Evolutionary conservation across 1,139 yeast species (phyloP), one percentile per base, ranked within the genome.

Genomic region (Lodderomyces elongisporus): DNA sequence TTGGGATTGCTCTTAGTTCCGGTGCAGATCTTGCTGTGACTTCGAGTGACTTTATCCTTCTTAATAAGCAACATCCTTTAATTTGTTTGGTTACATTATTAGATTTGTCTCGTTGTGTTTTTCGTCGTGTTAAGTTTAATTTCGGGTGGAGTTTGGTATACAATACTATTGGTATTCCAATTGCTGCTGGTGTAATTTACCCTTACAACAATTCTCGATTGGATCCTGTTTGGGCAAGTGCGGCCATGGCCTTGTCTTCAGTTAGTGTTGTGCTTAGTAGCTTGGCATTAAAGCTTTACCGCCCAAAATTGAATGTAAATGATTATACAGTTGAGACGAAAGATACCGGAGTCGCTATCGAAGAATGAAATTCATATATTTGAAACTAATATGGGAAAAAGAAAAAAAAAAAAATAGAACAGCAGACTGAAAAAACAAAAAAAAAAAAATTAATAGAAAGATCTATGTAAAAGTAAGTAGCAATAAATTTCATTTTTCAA

Each of bases 151-250:
- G 44, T 34, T 36, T 45, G 32, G 33, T 37, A 13, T 44, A 40
- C 26, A 40, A 40, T n/a, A 28, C 17, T 21, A 20, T 28, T 38
- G 80, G 80, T 4, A 55, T 77, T 22, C 82, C 83, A 0, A 70
- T 77, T 36, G 80, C 83, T 3, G 81, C 82, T 12, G 82, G 83
- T 5, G 80, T 74, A 3, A 70, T 76, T 16, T 75, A 74, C 45
- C 81, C 80, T 0, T 68, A 70, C 37, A 48, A 67, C 5, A 70
- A 74, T 42, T 62, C 75, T 6, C 52, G 80, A 36, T 54, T 76
- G 37, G 67, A 69, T 31, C 83, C 83, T 0, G 78, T 74, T 6
- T 77, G 83, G 82, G 79, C 81, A 3, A 71, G 79, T 60, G 77
- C 77, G 9, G 81, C 81, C 1, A 76, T 77, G 82, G 82, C 82